Conservation (phyloP, 2,329 filamentous ascomycete genomes). For the Phyllosticta capitalensis region DNA sequence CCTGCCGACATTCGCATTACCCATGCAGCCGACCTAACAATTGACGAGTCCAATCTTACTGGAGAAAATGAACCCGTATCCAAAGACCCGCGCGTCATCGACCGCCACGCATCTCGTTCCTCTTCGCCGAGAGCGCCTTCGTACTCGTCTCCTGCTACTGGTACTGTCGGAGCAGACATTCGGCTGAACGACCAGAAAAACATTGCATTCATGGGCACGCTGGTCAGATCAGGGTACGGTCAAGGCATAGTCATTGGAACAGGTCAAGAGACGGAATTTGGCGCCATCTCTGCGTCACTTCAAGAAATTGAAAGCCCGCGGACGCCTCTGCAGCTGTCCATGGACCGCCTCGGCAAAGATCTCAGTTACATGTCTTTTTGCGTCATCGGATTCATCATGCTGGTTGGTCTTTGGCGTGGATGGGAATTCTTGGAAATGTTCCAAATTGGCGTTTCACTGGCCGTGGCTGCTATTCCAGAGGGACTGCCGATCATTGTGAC, state of each 20-base stretch:
- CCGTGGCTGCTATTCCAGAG: conserved; percentile 92
- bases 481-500: conserved; percentile 97
- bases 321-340: conserved; percentile 86
- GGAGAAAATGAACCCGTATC: conserved; percentile 91
- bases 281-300: conserved; percentile 87
- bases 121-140: conserved; percentile 43
- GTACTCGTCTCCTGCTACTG: conserved; percentile 49
- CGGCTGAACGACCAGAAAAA: conserved; percentile 70
- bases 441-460: conserved; percentile 91
- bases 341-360: conserved; percentile 95
- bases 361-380: conserved; percentile 94
- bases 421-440: conserved; percentile 90
- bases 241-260: conserved; percentile 97
- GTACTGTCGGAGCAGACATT: conserved; percentile 54
- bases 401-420: conserved; percentile 84
- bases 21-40: conserved; percentile 76
- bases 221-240: conserved; percentile 89
- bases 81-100: conserved; percentile 59
- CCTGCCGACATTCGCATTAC: conserved; percentile 94
- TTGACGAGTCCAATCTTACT: conserved; percentile 94
- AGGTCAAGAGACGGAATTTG: conserved; percentile 87
- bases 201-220: conserved; percentile 95
- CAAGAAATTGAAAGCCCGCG: conserved; percentile 92
- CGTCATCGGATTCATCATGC: conserved; percentile 84
- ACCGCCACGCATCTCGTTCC: conserved; percentile 14